Evolutionary conservation across 441 rosid genomes (phyloP).

Genomic region (Populus hybrid): DNA sequence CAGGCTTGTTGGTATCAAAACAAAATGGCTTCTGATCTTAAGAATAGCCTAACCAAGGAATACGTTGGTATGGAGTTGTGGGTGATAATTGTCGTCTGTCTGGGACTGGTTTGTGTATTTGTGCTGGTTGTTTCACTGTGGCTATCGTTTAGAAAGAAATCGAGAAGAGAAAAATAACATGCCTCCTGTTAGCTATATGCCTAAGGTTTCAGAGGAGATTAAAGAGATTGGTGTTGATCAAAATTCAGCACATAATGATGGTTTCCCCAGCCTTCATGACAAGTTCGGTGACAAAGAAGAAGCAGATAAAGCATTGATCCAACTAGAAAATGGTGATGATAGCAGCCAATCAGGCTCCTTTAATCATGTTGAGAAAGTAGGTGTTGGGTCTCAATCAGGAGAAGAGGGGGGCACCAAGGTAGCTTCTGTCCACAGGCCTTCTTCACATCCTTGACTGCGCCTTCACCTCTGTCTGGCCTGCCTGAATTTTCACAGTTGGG

Average conservation of each 20-base stretch:
- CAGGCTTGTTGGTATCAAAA: slow-evolving; percentile 34
- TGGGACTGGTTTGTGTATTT: slow-evolving; percentile 50
- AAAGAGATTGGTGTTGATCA: slow-evolving; percentile 81
- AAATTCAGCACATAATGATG: slow-evolving; percentile 54
- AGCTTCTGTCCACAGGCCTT: slow-evolving; percentile 36
- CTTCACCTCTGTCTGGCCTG: slow-evolving; percentile 78
- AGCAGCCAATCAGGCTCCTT: slow-evolving; percentile 68
- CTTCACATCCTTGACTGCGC: slow-evolving; percentile 64
- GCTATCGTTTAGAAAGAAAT: slow-evolving; percentile 68
- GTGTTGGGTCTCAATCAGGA: slow-evolving; percentile 48
- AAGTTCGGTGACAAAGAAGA: slow-evolving; percentile 57
- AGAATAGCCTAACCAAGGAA: slow-evolving; percentile 51
- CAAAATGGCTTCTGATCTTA: slow-evolving; percentile 66
- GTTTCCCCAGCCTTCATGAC: slow-evolving; percentile 62
- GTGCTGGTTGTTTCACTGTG: slow-evolving; percentile 72
- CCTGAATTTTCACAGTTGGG: slow-evolving; percentile 89
- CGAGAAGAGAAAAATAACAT: slow-evolving; percentile 45
- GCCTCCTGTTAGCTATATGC: slow-evolving; percentile 62
- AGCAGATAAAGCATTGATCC: slow-evolving; percentile 59
- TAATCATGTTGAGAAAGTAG: slow-evolving; percentile 48
- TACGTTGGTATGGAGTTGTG: slow-evolving; percentile 62
- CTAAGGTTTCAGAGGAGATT: slow-evolving; percentile 76
- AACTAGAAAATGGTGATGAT: slow-evolving; percentile 55
- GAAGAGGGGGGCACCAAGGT: slow-evolving; percentile 50
- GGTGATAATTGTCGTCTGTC: slow-evolving; percentile 64